Evolutionary conservation across 192 early-diverging fungal species (phyloP), one percentile per base, ranked within the genome.

Genomic region (Phycomyces blakesleeanus): DNA sequence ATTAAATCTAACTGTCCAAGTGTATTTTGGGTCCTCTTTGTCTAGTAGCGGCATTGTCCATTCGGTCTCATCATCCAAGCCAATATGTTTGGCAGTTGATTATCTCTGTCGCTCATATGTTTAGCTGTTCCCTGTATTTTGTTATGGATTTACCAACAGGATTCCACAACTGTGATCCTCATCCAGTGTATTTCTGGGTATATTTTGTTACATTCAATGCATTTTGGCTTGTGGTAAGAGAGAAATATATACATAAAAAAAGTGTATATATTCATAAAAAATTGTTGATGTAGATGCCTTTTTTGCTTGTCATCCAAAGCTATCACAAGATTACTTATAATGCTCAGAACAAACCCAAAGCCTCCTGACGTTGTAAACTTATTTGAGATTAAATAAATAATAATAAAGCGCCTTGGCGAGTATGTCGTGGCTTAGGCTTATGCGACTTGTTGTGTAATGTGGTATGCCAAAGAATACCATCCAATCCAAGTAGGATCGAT

Each of bases 131-230:
- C 0, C 74, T 95, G 40, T 98, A 98, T 72, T 91, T 89, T 71
- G 50, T 78, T 14, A 92, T 91, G 14, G 83, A 85, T 51, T 73
- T 74, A 42, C 78, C 87, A 47, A 84, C 93, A 72, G 86, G 85
- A 20, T 83, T 78, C 44, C 77, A 77, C 22, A 79, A 87, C 72
- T 85, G 82, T 58, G 79, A 85, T 61, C 89, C 91, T 6, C 80
- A 87, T 61, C 84, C 92, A 9, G 78, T 83, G 72, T 94, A 98
- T 80, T 94, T 89, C 67, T 95, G 86, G 80, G 82, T 89, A 57
- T 98, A 98, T 83, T 96, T 98, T 81, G 81, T 87, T 5, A 73
- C 81, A 34, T 76, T 95, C 66, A 98, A 98, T 76, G 56, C 74
- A 16, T 78, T 89, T 15, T 98, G 96, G 96, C 84, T 94, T 55